Evolutionary conservation across 345 rosid species (phyloP).

Genomic region (Eucalyptus regnans): DNA sequence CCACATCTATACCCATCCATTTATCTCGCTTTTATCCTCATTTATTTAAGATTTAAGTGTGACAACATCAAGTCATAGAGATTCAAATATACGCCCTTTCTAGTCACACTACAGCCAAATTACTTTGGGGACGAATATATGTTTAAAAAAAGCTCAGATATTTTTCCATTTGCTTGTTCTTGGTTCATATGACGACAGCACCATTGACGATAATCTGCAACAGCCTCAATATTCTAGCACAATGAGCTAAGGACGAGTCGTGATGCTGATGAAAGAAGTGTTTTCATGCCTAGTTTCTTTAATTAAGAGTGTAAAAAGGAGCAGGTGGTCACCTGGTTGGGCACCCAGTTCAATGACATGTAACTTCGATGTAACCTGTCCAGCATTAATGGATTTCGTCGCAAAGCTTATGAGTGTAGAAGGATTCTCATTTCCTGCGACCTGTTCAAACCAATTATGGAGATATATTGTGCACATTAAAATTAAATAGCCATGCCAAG

Average conservation of each 20-base stretch:
- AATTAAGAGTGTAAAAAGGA: neutral
- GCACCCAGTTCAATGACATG: conserved; percentile 98
- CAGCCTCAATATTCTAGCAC: neutral
- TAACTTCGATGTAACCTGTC: conserved; percentile 85
- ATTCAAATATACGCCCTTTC: neutral
- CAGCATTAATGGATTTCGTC: conserved; percentile 77
- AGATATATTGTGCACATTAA: neutral
- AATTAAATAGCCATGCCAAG: neutral
- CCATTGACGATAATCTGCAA: neutral
- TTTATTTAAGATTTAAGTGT: neutral
- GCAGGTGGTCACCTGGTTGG: conserved; percentile 54
- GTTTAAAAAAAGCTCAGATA: neutral
- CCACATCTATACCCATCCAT: neutral
- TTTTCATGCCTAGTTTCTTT: neutral
- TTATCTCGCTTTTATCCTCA: neutral
- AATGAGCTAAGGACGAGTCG: neutral
- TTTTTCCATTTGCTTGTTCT: neutral
- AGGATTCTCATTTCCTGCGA: conserved; percentile 97
- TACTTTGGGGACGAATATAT: neutral
- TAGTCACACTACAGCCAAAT: neutral
- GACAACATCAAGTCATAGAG: neutral
- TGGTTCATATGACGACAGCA: neutral
- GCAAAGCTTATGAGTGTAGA: conserved; percentile 90
- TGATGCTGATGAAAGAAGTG: neutral
- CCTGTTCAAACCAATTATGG: conserved; percentile 17